Conservation (phyloP, 306 rosid species). For the Trifolium fragiferum region DNA sequence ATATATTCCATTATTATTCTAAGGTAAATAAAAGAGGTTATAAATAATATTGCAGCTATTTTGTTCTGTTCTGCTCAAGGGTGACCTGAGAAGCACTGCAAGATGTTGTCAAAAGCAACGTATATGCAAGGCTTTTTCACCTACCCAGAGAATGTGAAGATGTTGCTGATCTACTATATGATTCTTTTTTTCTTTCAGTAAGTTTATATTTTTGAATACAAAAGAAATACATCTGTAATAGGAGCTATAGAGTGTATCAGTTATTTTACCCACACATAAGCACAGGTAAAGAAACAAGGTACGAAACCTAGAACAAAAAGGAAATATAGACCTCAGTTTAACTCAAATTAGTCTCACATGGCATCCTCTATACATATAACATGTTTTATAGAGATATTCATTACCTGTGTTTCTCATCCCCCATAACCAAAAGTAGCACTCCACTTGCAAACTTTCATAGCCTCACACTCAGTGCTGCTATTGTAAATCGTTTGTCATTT, state of each 20-base stretch:
- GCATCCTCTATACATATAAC: slow-evolving; percentile 29
- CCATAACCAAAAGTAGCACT: slow-evolving; percentile 10
- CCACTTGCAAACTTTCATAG: slow-evolving; percentile 27
- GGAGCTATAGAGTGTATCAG: slow-evolving; percentile 32
- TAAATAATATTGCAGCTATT: slow-evolving; percentile 28
- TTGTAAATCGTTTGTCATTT: neutral
- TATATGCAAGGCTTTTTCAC: slow-evolving; percentile 33
- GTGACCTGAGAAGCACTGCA: slow-evolving; percentile 40
- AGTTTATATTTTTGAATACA: slow-evolving; percentile 36
- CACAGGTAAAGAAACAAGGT: slow-evolving; percentile 22
- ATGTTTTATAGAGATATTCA: slow-evolving; percentile 13
- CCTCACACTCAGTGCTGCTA: neutral
- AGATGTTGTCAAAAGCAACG: slow-evolving; percentile 31
- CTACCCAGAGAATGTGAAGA: slow-evolving; percentile 18
- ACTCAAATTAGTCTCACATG: slow-evolving; percentile 32
- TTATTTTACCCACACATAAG: slow-evolving; percentile 36
- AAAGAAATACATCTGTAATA: slow-evolving; percentile 30
- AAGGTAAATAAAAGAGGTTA: slow-evolving; percentile 22
- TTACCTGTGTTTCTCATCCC: slow-evolving; percentile 3
- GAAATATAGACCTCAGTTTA: slow-evolving; percentile 25
- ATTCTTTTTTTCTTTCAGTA: slow-evolving; percentile 40
- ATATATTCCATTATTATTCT: slow-evolving; percentile 31
- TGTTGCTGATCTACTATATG: slow-evolving; percentile 17
- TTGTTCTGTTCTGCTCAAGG: slow-evolving; percentile 8
- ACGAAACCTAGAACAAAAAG: slow-evolving; percentile 24